Base-by-base conservation (phyloP, 768 basidiomycete species). In the Boletus vinaceobasis region DNA sequence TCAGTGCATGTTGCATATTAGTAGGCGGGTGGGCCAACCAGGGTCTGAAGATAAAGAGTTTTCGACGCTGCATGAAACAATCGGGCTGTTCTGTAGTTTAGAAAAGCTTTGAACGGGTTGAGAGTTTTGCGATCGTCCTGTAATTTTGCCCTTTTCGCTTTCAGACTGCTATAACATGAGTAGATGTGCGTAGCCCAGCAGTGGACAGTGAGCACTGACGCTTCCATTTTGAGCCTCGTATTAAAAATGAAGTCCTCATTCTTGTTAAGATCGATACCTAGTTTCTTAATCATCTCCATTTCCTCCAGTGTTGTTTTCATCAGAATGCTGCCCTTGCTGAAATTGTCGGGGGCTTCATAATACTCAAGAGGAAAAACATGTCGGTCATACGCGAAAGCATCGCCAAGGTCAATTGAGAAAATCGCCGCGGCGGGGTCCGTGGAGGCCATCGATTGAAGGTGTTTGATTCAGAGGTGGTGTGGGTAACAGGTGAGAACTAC, bases 231-330 rank as follows among this genome's bases (percentile, higher is more conserved):
- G 8, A 37, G 0, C 36, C 50, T 58, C 2, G 60, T 55, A 5
- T 46, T 37, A 2, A 4, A 33, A 19, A 55, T 2, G 11, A 58
- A 62, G 4, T 39, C 21, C 0, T 8, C 13, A 17, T 53, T 32
- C 4, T 27, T 9, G 36, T 35, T 33, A 5, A 52, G 32, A 43
- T 61, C 60, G 36, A 43, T 15, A 5, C 53, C 50, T 23, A 58
- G 2, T 1, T 37, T 2, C 1, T 0, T 5, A 6, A 61, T 54
- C 14, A 15, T 15, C 0, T 3, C 13, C 42, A 60, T 57, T 17
- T 61, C 59, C 0, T 57, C 29, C 13, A 58, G 17, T 5, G 60
- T 62, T 13, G 52, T 48, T 13, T 0, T 11, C 3, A 62, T 31
- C 11, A 62, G 19, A 17, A 53, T 0, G 7, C 4, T 14, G 3